Percentiles rank a stretch among this genome's conserved stretches.
Conservation (phyloP, 495 filamentous ascomycete species). For the Astrocystis sublimbata region DNA sequence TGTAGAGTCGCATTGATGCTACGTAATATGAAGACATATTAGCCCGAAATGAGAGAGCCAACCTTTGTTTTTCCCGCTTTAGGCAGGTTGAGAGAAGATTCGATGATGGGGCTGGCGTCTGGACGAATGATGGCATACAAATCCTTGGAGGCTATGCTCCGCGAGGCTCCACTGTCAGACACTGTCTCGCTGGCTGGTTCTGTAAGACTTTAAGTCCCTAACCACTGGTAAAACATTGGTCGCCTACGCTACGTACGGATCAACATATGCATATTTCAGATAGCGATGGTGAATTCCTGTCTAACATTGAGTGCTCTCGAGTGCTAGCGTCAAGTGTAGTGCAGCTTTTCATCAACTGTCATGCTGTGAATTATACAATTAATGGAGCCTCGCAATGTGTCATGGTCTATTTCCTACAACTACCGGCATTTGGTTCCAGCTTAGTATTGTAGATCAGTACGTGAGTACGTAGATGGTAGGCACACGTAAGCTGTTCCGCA, state of each 20-base stretch:
- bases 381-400: too few species aligned
- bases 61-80: constrained; percentile 13
- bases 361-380: too few species aligned
- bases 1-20: constrained; percentile 4
- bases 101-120: background rate
- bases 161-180: background rate
- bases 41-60: constrained; percentile 1
- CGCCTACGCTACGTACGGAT: background rate
- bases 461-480: too few species aligned
- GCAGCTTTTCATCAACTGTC: too few species aligned
- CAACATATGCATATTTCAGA: background rate
- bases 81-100: constrained; percentile 18
- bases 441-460: background rate
- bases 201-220: too few species aligned
- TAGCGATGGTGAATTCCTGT: background rate
- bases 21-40: background rate
- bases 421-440: too few species aligned
- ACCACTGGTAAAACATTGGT: background rate
- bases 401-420: too few species aligned
- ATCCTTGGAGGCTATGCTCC: constrained; percentile 6
- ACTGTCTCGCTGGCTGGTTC: background rate
- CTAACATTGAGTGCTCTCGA: background rate
- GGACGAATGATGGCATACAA: background rate
- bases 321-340: background rate
- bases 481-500: constrained; percentile 1